These are phyloP conservation scores for Lichtheimia ramosa DNA, from an alignment of 371 early-diverging fungal genomes.

Conservation along the genomic window DNA sequence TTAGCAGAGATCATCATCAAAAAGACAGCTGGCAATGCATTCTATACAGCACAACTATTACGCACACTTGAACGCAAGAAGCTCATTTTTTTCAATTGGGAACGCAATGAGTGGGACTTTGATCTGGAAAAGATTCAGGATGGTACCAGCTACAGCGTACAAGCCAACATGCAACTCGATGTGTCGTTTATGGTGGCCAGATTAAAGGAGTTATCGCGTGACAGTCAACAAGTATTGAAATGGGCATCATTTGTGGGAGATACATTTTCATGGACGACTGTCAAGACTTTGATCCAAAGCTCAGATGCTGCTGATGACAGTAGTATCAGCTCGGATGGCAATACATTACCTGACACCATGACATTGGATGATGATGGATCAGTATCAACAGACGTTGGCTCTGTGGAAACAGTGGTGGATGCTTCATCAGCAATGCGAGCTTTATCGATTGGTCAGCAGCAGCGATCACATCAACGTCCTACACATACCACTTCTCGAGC, in stretches of 20 bases:
- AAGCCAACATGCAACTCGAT: conserved; percentile 20
- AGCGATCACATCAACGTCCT: background rate
- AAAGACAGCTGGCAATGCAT: conserved; percentile 41
- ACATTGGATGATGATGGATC: background rate
- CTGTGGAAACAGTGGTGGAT: too few relatives aligned
- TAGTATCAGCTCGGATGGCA: background rate
- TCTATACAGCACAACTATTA: conserved; percentile 38
- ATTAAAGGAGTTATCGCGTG: conserved; percentile 32
- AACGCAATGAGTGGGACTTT: conserved; percentile 47
- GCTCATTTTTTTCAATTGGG: conserved; percentile 48
- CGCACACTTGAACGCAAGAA: conserved; percentile 39
- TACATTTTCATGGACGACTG: conserved; percentile 43
- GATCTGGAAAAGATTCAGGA: conserved; percentile 32
- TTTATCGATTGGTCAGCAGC: background rate
- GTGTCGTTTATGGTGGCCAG: conserved; percentile 32
- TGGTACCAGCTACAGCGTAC: background rate
- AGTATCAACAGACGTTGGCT: too few relatives aligned
- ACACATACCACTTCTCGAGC: background rate
- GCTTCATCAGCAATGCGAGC: background rate
- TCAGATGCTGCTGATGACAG: conserved; percentile 29
- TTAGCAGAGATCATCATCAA: conserved; percentile 32
- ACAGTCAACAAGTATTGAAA: conserved; percentile 36
- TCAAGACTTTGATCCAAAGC: conserved; percentile 33
- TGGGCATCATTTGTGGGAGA: conserved; percentile 50
- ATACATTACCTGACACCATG: background rate